Evolutionary conservation across 2,329 filamentous ascomycete species (phyloP), one percentile per base, ranked within the genome.

Genomic region (Geoglossum cookeanum): DNA sequence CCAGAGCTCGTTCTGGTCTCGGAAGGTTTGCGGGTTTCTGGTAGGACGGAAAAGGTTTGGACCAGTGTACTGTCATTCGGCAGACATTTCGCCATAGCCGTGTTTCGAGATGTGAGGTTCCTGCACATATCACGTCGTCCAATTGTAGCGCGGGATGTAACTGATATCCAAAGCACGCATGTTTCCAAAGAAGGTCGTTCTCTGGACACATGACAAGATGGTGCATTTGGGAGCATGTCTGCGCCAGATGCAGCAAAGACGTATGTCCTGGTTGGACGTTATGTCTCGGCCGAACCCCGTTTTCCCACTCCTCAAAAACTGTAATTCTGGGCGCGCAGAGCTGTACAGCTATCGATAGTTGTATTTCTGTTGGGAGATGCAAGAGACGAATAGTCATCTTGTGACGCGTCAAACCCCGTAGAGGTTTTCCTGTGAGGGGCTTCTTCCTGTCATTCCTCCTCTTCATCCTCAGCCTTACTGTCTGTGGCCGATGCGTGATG

Each of bases 171-270:
- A 33, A 9, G 32, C 30, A 35, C 4, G 32, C 49, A 13, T 53
- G 15, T n/a, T 53, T 53, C 49, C 49, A 53, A 13, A 53, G 49
- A 7, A 53, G 49, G 22, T 53, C 49, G 15, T 53, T 53, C 49
- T 53, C 49, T 5, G 49, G 49, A 9, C 49, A 53, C 49, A 53
- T 53, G 30, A 53, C 30, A 11, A 53, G 49, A 35, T 53, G 49
- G 30, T 53, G 49, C 15, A 53, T 6, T 37, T 53, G 49, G 32
- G 30, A 30, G 49, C 49, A 53, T 9, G 49, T 53, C 49, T 53
- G 49, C 30, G 29, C 30, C 30, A 53, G 7, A 32, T 53, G 49
- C 13, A 53, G 49, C 17, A 53, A 53, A 11, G 49, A 53, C 7
- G 32, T 53, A 17, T 53, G 49, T 4, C 49, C 49, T 3, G 49